A percentile compares a stretch with the other conserved stretches of the same genome.
Evolutionary conservation across 768 basidiomycete genomes (phyloP).

Genomic region (Leucosporidium yakuticum): DNA sequence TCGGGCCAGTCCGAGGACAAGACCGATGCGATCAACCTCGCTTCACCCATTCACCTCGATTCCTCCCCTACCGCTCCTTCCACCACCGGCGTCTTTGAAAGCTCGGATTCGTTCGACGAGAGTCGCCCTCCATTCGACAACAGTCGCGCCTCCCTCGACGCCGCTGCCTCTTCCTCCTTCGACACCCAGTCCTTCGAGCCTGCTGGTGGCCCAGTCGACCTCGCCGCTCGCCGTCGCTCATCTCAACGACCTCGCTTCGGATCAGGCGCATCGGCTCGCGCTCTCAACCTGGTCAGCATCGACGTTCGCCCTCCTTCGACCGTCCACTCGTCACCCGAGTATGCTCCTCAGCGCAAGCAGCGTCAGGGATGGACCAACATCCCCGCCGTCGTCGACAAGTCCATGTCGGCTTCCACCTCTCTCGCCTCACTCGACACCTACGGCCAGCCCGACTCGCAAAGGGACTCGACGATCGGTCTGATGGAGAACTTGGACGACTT

Average conservation of each 20-base stretch:
- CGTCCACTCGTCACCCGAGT: conserved; percentile 23
- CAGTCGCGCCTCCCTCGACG: no score
- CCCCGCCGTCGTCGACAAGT: conserved; percentile 16
- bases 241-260: no score
- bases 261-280: no score
- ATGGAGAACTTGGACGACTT: conserved; percentile 38
- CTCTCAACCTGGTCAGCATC: conserved; percentile 26
- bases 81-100: no score
- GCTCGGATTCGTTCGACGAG: no score
- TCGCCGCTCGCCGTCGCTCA: no score
- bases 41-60: conserved; percentile 36
- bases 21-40: conserved; percentile 16
- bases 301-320: conserved; percentile 30
- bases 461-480: conserved; percentile 32
- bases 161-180: no score
- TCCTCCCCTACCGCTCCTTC: not conserved
- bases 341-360: conserved; percentile 15
- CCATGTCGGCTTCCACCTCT: conserved; percentile 17
- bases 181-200: no score
- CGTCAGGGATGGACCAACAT: conserved; percentile 28
- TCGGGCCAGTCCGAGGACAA: conserved; percentile 10
- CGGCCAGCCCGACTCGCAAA: conserved; percentile 10
- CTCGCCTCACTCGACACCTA: conserved; percentile 8
- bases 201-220: no score
- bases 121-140: no score